Percentiles rank a stretch among this genome's conserved stretches.
Evolutionary conservation across 2,329 filamentous ascomycete species (phyloP).

Genomic region (Xylariomycetidae sp.): DNA sequence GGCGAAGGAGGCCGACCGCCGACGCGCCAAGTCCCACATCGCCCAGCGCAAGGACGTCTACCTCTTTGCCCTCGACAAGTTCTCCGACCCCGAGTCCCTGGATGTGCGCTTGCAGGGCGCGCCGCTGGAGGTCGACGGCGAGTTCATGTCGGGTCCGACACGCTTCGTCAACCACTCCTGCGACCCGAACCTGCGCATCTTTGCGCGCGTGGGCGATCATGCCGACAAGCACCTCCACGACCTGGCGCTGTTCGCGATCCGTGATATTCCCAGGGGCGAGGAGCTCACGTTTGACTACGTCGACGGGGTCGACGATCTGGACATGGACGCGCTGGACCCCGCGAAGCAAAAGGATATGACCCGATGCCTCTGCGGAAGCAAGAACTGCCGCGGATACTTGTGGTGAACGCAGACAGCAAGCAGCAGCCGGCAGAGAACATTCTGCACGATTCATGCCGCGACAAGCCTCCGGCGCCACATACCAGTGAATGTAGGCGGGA

Average conservation of each 20-base stretch:
- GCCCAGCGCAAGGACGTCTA: slow-evolving; percentile 68
- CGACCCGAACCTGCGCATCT: slow-evolving; percentile 72
- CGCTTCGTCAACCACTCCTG: slow-evolving; percentile 82
- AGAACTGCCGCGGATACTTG: slow-evolving; percentile 62
- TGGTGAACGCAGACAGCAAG: slow-evolving; percentile 49
- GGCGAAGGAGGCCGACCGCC: slow-evolving; percentile 54
- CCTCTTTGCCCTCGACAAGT: slow-evolving; percentile 78
- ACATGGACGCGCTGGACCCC: slow-evolving; percentile 43
- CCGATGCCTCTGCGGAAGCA: slow-evolving; percentile 55
- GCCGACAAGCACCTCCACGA: slow-evolving; percentile 70
- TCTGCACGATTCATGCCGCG: no score
- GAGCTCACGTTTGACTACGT: slow-evolving; percentile 80
- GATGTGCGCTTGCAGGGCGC: slow-evolving; percentile 50
- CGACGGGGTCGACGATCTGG: slow-evolving; percentile 51
- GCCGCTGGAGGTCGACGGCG: slow-evolving; percentile 60
- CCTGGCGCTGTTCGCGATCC: slow-evolving; percentile 67
- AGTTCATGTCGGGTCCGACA: slow-evolving; percentile 71
- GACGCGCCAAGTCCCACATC: slow-evolving; percentile 50
- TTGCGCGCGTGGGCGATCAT: slow-evolving; percentile 72
- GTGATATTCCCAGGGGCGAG: slow-evolving; percentile 56
- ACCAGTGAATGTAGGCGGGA: no score
- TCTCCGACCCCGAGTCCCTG: slow-evolving; percentile 50
- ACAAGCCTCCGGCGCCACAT: no score
- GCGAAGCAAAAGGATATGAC: slow-evolving; percentile 48
- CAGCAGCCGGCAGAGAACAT: no score